Conservation (phyloP, 805 yeast genomes). For the Starmerella ratchasimensis region DNA sequence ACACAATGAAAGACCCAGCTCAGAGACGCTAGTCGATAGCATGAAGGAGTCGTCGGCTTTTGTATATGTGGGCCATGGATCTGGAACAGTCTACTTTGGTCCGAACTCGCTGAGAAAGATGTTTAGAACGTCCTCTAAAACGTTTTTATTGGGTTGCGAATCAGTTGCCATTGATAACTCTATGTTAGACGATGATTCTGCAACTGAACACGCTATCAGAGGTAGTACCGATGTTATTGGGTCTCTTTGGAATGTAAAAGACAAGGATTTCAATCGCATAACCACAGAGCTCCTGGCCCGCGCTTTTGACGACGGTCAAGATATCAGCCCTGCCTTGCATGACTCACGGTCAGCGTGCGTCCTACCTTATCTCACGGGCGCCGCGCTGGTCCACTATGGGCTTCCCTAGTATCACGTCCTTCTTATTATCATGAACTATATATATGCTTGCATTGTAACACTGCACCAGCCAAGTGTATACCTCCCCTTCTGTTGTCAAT, state of each 20-base stretch:
- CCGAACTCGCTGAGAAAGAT: conserved; percentile 39
- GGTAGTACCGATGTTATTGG: conserved; percentile 77
- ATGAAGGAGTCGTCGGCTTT: conserved; percentile 38
- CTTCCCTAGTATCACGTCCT: conserved; percentile 36
- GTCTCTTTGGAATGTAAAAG: conserved; percentile 93
- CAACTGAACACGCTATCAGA: conserved; percentile 59
- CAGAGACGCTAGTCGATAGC: conserved; percentile 35
- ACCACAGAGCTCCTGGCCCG: conserved; percentile 42
- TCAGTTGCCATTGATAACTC: conserved; percentile 49
- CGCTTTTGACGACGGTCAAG: conserved; percentile 18
- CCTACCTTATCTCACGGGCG: conserved; percentile 67
- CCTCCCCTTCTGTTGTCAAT: conserved; percentile 7
- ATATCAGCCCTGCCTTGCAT: conserved; percentile 38
- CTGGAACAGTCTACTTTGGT: conserved; percentile 60
- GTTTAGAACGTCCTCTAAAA: conserved; percentile 25
- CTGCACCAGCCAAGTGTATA: conserved; percentile 10
- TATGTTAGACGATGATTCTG: conserved; percentile 60
- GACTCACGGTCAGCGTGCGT: conserved; percentile 54
- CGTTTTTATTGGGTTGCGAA: conserved; percentile 73
- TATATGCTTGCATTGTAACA: not conserved
- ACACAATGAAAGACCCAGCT: conserved; percentile 44
- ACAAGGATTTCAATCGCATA: conserved; percentile 80
- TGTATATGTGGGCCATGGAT: conserved; percentile 87
- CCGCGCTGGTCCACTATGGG: conserved; percentile 87
- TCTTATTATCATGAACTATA: not conserved